Evolutionary conservation across 2,329 filamentous ascomycete species (phyloP).

Genomic region (Xylariaceae sp.): DNA sequence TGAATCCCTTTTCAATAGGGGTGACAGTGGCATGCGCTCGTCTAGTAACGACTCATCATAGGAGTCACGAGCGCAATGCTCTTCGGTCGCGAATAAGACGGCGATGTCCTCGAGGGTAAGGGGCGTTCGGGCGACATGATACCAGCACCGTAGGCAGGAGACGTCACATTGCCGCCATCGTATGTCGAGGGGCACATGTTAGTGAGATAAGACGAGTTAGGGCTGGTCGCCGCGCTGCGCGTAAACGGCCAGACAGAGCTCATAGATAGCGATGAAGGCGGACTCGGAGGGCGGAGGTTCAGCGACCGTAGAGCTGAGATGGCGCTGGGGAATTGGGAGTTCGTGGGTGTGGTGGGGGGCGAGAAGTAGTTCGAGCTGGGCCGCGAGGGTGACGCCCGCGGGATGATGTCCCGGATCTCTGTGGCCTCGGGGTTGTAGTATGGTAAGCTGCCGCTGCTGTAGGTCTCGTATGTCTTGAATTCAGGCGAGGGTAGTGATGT

Average conservation of each 20-base stretch:
- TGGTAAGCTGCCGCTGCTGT: conserved; percentile 36
- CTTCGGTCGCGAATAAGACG: conserved; percentile 52
- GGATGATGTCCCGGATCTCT: conserved; percentile 58
- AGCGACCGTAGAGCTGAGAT: conserved; percentile 53
- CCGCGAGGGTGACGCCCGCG: conserved; percentile 57
- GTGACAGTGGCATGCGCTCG: neutral
- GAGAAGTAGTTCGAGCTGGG: conserved; percentile 52
- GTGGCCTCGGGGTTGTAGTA: conserved; percentile 42
- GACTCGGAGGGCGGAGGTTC: conserved; percentile 49
- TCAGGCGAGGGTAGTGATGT: conserved; percentile 27
- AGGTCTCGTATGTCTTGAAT: conserved; percentile 31
- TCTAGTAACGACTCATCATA: conserved; percentile 44
- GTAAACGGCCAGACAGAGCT: conserved; percentile 50
- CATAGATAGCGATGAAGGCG: conserved; percentile 47
- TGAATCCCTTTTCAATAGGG: too few species aligned
- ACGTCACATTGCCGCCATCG: conserved; percentile 39
- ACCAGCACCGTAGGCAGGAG: conserved; percentile 32
- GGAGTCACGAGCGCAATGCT: conserved; percentile 61
- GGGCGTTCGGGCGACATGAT: conserved; percentile 46
- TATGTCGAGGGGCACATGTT: conserved; percentile 50
- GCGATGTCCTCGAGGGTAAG: conserved; percentile 50
- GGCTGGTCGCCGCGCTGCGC: conserved; percentile 47
- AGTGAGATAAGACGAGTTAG: conserved; percentile 48
- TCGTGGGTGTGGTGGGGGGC: conserved; percentile 47
- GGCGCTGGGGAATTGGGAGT: conserved; percentile 44